Evolutionary conservation across 2,329 filamentous ascomycete species (phyloP).

Genomic region (Aaosphaeria pasadenensis): DNA sequence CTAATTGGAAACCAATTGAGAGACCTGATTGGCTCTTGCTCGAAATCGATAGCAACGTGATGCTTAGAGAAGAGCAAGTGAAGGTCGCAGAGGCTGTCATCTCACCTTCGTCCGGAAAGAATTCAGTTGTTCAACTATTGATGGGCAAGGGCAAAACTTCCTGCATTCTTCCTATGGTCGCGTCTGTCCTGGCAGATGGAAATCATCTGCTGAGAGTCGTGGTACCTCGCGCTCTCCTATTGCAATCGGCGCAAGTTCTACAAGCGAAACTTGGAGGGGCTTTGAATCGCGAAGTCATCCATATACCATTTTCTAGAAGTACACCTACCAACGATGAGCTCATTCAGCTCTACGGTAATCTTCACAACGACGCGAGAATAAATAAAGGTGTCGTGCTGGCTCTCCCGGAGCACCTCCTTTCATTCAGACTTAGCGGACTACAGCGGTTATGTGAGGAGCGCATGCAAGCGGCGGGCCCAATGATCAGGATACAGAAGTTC

Average conservation of each 20-base stretch:
- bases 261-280: slow-evolving; percentile 56
- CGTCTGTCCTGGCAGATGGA: slow-evolving; percentile 41
- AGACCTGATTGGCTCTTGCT: slow-evolving; percentile 64
- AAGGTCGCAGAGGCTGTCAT: slow-evolving; percentile 62
- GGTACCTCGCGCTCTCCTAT: slow-evolving; percentile 55
- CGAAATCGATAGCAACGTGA: slow-evolving; percentile 63
- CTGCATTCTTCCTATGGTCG: slow-evolving; percentile 59
- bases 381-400: slow-evolving; percentile 55
- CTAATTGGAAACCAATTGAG: slow-evolving; percentile 54
- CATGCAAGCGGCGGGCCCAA: slow-evolving; percentile 40
- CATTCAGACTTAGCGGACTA: slow-evolving; percentile 60
- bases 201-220: slow-evolving; percentile 51
- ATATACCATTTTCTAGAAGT: slow-evolving; percentile 58
- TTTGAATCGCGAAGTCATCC: slow-evolving; percentile 51
- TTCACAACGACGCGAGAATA: slow-evolving; percentile 44
- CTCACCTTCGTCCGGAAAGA: slow-evolving; percentile 48
- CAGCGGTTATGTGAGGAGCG: slow-evolving; percentile 54
- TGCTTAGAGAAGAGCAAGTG: slow-evolving; percentile 61
- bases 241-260: slow-evolving; percentile 57
- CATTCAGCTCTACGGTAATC: slow-evolving; percentile 30
- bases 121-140: slow-evolving; percentile 64
- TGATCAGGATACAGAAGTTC: slow-evolving; percentile 54
- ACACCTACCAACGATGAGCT: slow-evolving; percentile 34
- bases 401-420: slow-evolving; percentile 63
- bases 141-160: slow-evolving; percentile 67